Evolutionary conservation across 2,329 filamentous ascomycete species (phyloP).

Genomic region (Zymoseptoria ardabiliae): DNA sequence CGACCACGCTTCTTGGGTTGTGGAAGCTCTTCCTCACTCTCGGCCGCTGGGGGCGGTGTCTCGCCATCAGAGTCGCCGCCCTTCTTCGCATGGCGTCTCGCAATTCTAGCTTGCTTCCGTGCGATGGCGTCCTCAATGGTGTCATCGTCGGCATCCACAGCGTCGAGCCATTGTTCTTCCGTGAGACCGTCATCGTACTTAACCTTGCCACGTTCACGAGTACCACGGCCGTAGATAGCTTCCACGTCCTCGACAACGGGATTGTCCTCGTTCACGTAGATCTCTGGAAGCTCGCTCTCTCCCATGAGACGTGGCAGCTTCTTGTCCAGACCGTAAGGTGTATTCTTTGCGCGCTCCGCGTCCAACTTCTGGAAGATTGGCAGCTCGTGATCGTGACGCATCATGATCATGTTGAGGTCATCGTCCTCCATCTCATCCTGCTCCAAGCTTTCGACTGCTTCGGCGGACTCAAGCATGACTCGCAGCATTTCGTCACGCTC

Average conservation of each 20-base stretch:
- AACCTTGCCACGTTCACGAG: constrained; percentile 87
- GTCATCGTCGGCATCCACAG: constrained; percentile 94
- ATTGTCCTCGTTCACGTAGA: constrained; percentile 83
- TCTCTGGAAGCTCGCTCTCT: constrained; percentile 84
- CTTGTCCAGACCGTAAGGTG: constrained; percentile 66
- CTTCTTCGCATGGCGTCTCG: constrained; percentile 70
- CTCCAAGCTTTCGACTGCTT: constrained; percentile 63
- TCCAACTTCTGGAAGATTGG: constrained; percentile 75
- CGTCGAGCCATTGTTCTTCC: constrained; percentile 98
- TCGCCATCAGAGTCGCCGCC: constrained; percentile 51
- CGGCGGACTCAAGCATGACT: constrained; percentile 78
- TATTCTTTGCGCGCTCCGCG: constrained; percentile 58
- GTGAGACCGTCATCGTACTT: constrained; percentile 96
- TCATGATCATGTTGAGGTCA: constrained; percentile 89
- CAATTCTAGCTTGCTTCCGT: constrained; percentile 78
- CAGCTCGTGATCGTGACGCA: constrained; percentile 77
- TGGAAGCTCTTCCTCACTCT: constrained; percentile 67
- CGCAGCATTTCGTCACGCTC: constrained; percentile 95
- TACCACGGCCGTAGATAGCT: constrained; percentile 76
- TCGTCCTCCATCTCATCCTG: constrained; percentile 99
- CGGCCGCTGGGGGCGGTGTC: constrained; percentile 71
- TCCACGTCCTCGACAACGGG: constrained; percentile 72
- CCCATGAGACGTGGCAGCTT: constrained; percentile 70
- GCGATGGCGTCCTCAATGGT: constrained; percentile 86
- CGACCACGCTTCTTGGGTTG: constrained; percentile 69